Percentiles rank a stretch among this genome's conserved stretches.
Conservation (phyloP, 805 yeast species). For the Barnettozyma pratensis region DNA sequence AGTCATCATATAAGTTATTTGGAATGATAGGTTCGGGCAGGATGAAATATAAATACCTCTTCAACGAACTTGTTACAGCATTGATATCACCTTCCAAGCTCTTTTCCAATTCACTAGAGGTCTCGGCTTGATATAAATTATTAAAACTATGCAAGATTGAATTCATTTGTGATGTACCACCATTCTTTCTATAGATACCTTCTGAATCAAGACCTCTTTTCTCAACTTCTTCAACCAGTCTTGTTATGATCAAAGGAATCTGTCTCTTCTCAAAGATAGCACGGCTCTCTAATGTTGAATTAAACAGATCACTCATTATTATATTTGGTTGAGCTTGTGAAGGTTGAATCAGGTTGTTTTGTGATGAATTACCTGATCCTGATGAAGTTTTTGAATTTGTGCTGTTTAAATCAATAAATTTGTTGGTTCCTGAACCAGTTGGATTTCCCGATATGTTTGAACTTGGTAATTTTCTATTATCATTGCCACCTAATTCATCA, state of each 20-base stretch:
- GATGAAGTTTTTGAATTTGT: constrained; percentile 5
- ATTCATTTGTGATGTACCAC: constrained; percentile 32
- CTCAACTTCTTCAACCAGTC: constrained; percentile 77
- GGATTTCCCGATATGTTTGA: not conserved
- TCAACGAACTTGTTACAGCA: constrained; percentile 82
- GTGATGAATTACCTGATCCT: constrained; percentile 5
- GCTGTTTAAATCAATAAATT: constrained; percentile 8
- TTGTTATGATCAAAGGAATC: constrained; percentile 67
- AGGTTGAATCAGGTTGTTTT: not conserved
- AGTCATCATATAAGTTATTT: constrained; percentile 58
- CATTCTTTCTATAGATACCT: constrained; percentile 89
- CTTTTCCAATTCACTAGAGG: constrained; percentile 30
- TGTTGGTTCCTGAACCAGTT: not conserved
- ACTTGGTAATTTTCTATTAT: constrained; percentile 27
- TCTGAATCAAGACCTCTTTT: constrained; percentile 67
- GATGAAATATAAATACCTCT: constrained; percentile 71
- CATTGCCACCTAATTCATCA: constrained; percentile 30
- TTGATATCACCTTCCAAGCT: constrained; percentile 62
- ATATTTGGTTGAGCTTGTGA: not conserved
- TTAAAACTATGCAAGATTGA: constrained; percentile 29
- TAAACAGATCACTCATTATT: constrained; percentile 23
- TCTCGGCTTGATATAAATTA: constrained; percentile 23
- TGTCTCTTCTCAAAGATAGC: constrained; percentile 53
- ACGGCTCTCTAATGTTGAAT: constrained; percentile 56
- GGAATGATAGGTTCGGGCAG: constrained; percentile 84